Evolutionary conservation across 2,329 filamentous ascomycete genomes (phyloP).

Genomic region (Stachybotrys chartarum): DNA sequence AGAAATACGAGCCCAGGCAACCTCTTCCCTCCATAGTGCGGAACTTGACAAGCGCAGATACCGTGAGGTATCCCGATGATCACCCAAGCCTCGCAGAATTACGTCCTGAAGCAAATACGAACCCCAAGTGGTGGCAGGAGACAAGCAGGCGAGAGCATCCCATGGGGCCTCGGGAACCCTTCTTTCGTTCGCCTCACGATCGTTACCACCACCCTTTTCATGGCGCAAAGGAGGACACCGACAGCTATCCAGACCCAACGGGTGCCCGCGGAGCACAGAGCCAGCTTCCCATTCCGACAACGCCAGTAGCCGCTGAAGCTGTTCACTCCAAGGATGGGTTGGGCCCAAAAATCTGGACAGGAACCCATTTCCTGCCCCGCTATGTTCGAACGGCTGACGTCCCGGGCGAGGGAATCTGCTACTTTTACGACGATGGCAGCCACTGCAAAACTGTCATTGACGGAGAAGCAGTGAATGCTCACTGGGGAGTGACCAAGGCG

Average conservation of each 20-base stretch:
- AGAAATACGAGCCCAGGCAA: conserved; percentile 33
- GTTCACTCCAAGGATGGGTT: conserved; percentile 50
- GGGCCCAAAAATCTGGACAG: conserved; percentile 64
- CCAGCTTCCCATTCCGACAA: conserved; percentile 19
- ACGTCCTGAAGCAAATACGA: conserved; percentile 26
- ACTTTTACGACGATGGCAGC: conserved; percentile 79
- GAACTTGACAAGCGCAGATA: conserved; percentile 36
- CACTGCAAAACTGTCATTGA: conserved; percentile 80
- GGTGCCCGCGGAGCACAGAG: conserved; percentile 14
- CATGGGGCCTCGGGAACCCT: conserved; percentile 31
- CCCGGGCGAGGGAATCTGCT: conserved; percentile 73
- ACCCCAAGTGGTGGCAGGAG: conserved; percentile 28
- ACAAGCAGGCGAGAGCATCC: conserved; percentile 37
- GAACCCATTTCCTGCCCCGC: conserved; percentile 58
- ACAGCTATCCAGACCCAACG: conserved; percentile 18
- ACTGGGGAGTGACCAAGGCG: conserved; percentile 91
- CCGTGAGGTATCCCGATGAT: conserved; percentile 33
- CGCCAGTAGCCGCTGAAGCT: conserved; percentile 30
- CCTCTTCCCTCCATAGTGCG: conserved; percentile 15
- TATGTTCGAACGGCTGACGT: conserved; percentile 60
- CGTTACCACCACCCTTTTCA: conserved; percentile 29
- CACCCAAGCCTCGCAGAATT: conserved; percentile 18
- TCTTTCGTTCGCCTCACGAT: conserved; percentile 25
- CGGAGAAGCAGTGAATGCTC: conserved; percentile 79
- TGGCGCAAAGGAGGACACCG: conserved; percentile 22